Evolutionary conservation across 768 basidiomycete genomes (phyloP), one percentile per base, ranked within the genome.

Genomic region (Tylopilus sp.): DNA sequence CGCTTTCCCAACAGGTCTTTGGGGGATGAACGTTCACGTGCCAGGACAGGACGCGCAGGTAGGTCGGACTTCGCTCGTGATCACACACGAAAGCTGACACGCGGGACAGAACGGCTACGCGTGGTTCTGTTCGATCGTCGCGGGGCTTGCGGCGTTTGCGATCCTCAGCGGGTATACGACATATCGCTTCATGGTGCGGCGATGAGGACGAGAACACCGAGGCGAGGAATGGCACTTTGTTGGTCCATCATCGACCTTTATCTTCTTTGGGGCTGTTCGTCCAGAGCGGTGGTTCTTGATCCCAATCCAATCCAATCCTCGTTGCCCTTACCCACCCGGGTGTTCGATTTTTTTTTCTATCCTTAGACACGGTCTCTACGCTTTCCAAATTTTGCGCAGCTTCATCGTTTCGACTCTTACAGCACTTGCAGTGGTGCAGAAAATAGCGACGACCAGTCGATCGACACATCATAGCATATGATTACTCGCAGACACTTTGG

Each of bases 1-100:
- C 7, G 1, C 22, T 11, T 16, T 17, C n/a, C 12, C 12, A 26
- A 30, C 51, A 85, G 87, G 91, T 78, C 72, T 97, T 14, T 96
- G 93, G 94, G 95, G 96, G 13, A 98, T 98, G 96, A 99, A 98
- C 75, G 95, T 98, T 0, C 89, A 89, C 59, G 97, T 99, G 1
- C 97, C 97, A 0, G 94, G 94, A 0, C 79, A 97, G 65, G 84
- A 81, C 46, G 69, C 80, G 11, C 14, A 52, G 13, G 85, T 82
- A 36, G 46, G 66, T 37, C 22, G 11, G 4, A 1, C 6, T 3
- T 16, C 10, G 7, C 5, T 48, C 11, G 6, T 21, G 7, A 9
- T 2, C n/a, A n/a, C n/a, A n/a, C n/a, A n/a, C n/a, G n/a, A n/a
- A n/a, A n/a, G n/a, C n/a, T n/a, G n/a, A n/a, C 22, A 12, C 26